Conservation (phyloP, 129 eudicot species). For the Ambrosia artemisiifolia region DNA sequence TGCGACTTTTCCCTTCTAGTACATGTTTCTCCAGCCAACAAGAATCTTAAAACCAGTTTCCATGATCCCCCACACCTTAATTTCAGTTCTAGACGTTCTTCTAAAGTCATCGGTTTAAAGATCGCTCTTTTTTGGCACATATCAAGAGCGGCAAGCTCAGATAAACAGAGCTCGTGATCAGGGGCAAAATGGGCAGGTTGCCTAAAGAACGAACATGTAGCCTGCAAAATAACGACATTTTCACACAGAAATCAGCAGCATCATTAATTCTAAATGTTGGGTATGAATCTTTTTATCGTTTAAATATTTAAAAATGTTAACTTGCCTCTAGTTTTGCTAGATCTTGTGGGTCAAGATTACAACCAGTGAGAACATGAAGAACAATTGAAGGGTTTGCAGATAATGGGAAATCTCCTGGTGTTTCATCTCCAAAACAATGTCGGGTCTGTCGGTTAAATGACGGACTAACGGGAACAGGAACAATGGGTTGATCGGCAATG, state of each 20-base stretch:
- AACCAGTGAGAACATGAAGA: slow-evolving; percentile 92
- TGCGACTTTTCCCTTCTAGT: slow-evolving; percentile 86
- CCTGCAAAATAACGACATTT: slow-evolving; percentile 52
- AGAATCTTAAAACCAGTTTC: slow-evolving; percentile 84
- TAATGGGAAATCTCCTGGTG: slow-evolving; percentile 92
- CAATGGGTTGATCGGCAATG: slow-evolving; percentile 60
- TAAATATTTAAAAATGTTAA: slow-evolving; percentile 13
- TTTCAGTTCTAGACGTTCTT: slow-evolving; percentile 54
- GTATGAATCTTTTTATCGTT: not conserved
- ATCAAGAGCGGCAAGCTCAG: slow-evolving; percentile 97
- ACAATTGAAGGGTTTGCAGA: slow-evolving; percentile 94
- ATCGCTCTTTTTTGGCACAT: slow-evolving; percentile 90
- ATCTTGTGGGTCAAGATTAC: slow-evolving; percentile 87
- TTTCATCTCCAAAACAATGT: slow-evolving; percentile 77
- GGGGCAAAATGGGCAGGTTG: slow-evolving; percentile 97
- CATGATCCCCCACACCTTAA: slow-evolving; percentile 90
- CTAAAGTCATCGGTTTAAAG: slow-evolving; percentile 71
- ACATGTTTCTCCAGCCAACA: slow-evolving; percentile 90
- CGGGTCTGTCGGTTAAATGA: slow-evolving; percentile 63
- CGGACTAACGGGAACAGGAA: slow-evolving; percentile 43
- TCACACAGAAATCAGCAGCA: slow-evolving; percentile 72
- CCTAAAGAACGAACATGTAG: slow-evolving; percentile 94
- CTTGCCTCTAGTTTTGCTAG: slow-evolving; percentile 99
- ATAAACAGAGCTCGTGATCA: slow-evolving; percentile 70
- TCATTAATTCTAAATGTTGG: slow-evolving; percentile 60